These are phyloP conservation scores for Asterochloris erici DNA, from an alignment of 139 green algal genomes.

Conservation along the genomic window DNA sequence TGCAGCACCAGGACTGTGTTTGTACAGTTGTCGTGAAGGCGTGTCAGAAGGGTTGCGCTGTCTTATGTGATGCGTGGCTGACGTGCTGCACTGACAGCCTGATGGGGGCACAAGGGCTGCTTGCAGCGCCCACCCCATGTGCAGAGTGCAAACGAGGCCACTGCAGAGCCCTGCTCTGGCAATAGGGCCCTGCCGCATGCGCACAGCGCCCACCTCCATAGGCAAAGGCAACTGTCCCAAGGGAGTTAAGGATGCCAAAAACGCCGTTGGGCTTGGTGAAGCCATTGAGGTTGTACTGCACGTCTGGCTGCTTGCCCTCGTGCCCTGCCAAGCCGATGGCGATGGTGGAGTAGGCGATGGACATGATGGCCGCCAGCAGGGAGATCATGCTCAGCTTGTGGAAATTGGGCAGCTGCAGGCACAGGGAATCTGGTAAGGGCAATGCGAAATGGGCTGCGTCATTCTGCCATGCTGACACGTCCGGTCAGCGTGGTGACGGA, in stretches of 20 bases:
- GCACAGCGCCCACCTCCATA: conserved; percentile 20
- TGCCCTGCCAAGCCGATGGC: conserved; percentile 22
- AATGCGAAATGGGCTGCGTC: neutral
- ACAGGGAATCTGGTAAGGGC: neutral
- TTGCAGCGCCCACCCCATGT: no score
- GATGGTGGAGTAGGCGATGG: conserved; percentile 43
- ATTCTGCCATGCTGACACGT: no score
- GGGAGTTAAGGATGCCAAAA: conserved; percentile 46
- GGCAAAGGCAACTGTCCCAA: conserved; percentile 46
- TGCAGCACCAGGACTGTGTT: no score
- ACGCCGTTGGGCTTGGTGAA: conserved; percentile 16
- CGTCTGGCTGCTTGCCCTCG: neutral
- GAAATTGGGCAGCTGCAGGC: conserved; percentile 37
- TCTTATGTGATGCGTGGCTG: no score
- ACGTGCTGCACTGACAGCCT: no score
- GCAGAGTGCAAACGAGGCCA: no score
- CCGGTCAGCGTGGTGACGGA: no score
- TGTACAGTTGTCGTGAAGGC: no score
- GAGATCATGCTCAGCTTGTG: conserved; percentile 26
- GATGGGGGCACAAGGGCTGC: no score
- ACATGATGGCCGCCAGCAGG: conserved; percentile 38
- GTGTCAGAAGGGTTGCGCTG: no score
- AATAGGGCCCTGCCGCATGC: no score
- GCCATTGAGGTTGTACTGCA: conserved; percentile 15
- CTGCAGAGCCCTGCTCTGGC: no score